A percentile compares a stretch with the other conserved stretches of the same genome.
Conservation (phyloP, 2,329 filamentous ascomycete species). For the Penicillium corylophilum region DNA sequence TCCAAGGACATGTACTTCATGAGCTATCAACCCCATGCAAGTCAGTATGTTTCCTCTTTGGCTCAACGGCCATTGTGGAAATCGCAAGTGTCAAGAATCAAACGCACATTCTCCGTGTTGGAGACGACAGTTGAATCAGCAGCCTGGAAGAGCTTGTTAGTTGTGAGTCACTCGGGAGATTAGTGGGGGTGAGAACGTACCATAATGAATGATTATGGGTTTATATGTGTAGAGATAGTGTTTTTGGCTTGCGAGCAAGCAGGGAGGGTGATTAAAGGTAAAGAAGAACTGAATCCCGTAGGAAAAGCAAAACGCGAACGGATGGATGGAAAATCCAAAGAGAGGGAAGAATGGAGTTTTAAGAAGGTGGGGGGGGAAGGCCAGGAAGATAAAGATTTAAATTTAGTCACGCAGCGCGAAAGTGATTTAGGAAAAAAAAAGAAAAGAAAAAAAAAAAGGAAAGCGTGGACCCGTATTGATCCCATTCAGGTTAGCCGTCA, state of each 20-base stretch:
- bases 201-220: conserved; percentile 31
- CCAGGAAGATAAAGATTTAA: conserved; percentile 28
- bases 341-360: conserved; percentile 24
- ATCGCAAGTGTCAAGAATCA: conserved; percentile 29
- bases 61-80: conserved; percentile 32
- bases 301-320: conserved; percentile 13
- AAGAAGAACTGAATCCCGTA: conserved; percentile 17
- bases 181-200: conserved; percentile 14
- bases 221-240: conserved; percentile 11
- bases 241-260: conserved; percentile 15
- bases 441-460: conserved; percentile 2
- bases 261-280: conserved; percentile 3
- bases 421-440: not conserved
- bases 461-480: conserved; percentile 1
- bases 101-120: conserved; percentile 49
- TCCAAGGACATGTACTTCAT: conserved; percentile 88
- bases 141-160: conserved; percentile 41
- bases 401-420: conserved; percentile 23
- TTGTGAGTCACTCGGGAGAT: conserved; percentile 7
- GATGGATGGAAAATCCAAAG: conserved; percentile 25
- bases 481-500: conserved; percentile 1
- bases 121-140: conserved; percentile 46
- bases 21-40: conserved; percentile 59
- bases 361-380: conserved; percentile 25
- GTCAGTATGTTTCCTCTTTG: conserved; percentile 43